A percentile compares a stretch with the other conserved stretches of the same genome.
Conservation (phyloP, 495 filamentous ascomycete species). For the Apodospora peruviana region DNA sequence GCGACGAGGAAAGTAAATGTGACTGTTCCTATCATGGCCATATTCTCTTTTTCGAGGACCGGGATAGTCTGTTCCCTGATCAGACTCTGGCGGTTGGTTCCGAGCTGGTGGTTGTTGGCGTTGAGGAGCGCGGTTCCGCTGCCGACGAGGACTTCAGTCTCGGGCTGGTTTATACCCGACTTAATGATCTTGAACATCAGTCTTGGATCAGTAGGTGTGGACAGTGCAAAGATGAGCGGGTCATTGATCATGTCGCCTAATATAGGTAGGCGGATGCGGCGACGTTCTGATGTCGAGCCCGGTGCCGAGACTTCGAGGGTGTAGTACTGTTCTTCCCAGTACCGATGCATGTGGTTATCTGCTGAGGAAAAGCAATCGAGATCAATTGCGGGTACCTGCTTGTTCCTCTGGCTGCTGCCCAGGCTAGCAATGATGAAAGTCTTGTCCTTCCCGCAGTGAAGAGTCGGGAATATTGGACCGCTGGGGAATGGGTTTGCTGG, state of each 20-base stretch:
- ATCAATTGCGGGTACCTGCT: too few relatives aligned
- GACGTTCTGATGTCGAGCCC: background rate
- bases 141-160: background rate
- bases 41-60: slow-evolving; percentile 1
- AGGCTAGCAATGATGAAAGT: background rate
- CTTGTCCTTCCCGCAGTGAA: background rate
- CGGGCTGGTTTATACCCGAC: background rate
- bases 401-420: background rate
- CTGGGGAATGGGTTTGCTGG: background rate
- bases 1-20: background rate
- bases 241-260: background rate
- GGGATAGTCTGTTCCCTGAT: slow-evolving; percentile 2
- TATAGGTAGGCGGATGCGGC: background rate
- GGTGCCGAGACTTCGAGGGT: background rate
- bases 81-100: background rate
- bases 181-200: background rate
- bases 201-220: background rate
- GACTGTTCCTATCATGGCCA: background rate
- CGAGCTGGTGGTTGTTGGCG: background rate
- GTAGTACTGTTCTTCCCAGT: background rate
- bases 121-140: slow-evolving; percentile 2
- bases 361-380: too few relatives aligned
- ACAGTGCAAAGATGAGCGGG: background rate
- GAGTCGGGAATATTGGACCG: background rate
- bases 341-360: background rate